Evolutionary conservation across 768 basidiomycete genomes (phyloP), one percentile per base, ranked within the genome.

Genomic region (Lactifluus volemus): DNA sequence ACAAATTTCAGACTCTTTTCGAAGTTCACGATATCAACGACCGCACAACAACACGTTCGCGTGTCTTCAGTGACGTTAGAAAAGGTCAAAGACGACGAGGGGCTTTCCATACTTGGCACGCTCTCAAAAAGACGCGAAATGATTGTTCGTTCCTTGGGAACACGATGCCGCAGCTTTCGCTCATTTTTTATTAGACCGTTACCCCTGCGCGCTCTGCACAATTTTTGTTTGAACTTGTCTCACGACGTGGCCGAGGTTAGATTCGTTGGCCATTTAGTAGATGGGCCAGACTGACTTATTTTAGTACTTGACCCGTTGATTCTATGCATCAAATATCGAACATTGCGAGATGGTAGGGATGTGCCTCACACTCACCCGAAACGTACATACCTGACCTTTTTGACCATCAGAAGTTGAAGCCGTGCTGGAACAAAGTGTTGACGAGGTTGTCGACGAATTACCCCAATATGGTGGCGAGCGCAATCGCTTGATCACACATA

Each of bases 21-120:
- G 4, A 89, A 88, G 69, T 98, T 96, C 69, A 92, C 90, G 0
- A 81, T 97, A 52, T 92, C 92, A 2, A 84, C 91, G 0, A 86
- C 88, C 49, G 85, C 84, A 21, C 79, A 83, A 62, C 87, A 92
- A 65, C 81, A 85, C 65, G 79, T 97, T n/a, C 86, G 91, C 41
- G 81, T 96, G 54, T 77, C 77, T 25, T 81, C 81, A 8, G 85
- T 83, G 0, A 74, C 75, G 15, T 73, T 93, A 21, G 78, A 80
- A 62, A 70, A 73, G 5, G 78, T 78, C 34, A 68, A 74, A 11
- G 74, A 70, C 29, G 78, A 77, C 12, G 76, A 81, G 4, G 78
- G 78, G 7, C 72, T 89, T 38, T 79, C 74, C 52, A 82, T 89
- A 38, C 68, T 74, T 1, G 76, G 79, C 39, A 81, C 81, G 57